Evolutionary conservation across 116 monocot species (phyloP), one percentile per base, ranked within the genome.

Genomic region (Phalaenopsis hybrid): DNA sequence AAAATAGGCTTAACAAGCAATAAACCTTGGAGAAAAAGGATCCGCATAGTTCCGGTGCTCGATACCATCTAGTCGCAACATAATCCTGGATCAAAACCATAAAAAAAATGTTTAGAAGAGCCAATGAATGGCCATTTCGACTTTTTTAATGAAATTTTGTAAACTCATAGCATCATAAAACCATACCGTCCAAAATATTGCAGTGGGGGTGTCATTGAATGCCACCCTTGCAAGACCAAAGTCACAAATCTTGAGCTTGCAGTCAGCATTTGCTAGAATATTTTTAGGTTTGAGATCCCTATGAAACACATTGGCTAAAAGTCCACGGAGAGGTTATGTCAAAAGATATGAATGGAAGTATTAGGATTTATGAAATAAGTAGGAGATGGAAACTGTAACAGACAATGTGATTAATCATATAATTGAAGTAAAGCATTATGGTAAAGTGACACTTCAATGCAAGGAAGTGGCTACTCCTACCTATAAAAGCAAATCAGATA

Each of bases 281-380:
- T 89, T 89, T 85, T 89, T 89, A 20, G 89, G 89, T 83, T 89
- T 89, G 78, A 89, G 89, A 83, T 89, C 89, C 74, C 89, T 84
- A 77, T 89, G 89, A 80, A 89, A 89, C 25, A 89, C 89, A 81
- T 89, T 89, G 57, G 89, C 89, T 82, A 79, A 67, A 83, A 77
- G 9, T 57, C 28, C 76, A 84, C 74, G 21, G 7, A 15, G 23
- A 72, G 6, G 15, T 73, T 8, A 75, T 37, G 10, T 75, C 44
- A 75, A 1, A 75, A 44, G 21, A n/a, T 75, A 20, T 45, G 21
- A 75, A 72, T 72, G 31, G 37, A 72, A 72, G 16, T 25, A 37
- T 5, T 15, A 37, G 72, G 34, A 34, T 11, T 13, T 23, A 37
- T 72, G n/a, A 72, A 34, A 72, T 37, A 34, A 68, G 70, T 28